Evolutionary conservation across 768 basidiomycete species (phyloP), one percentile per base, ranked within the genome.

Genomic region (Amanita rimosa): DNA sequence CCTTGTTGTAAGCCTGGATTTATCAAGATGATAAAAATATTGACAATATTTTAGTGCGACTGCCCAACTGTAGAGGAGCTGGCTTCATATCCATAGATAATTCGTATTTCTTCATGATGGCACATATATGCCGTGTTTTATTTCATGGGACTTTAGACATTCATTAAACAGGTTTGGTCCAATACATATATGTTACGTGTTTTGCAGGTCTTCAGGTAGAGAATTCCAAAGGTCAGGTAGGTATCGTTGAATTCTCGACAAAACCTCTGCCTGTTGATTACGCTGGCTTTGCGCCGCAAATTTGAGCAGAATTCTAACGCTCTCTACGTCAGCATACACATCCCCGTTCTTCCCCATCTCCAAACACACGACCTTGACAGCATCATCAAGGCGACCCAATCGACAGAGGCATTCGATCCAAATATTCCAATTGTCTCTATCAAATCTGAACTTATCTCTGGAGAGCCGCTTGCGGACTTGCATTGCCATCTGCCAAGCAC

Each of bases 381-480:
- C 93, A 19, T 86, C 83, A 17, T 80, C 74, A 27, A 89, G 55
- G 56, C 70, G 68, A 7, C 78, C 75, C 41, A 79, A 60, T 19
- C 91, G 75, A 57, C 87, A 89, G n/a, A 95, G 72, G 58, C 85
- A 89, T 63, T 96, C 92, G 16, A 96, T 61, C 71, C 81, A 89
- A 0, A 79, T 73, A 50, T 86, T 80, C 87, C 90, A 92, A 57
- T 86, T 84, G 45, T 78, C 75, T 52, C 69, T 56, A 58, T 83
- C 81, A 47, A 85, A 67, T 33, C 53, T 57, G 59, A 74, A 86
- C 19, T 67, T 70, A 40, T 68, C 68, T 45, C 63, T 68, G 24
- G 62, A 62, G 43, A 84, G 68, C 58, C 74, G 77, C 26, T 60
- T 53, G 64, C 78, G 75, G 31, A 87, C 75, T 38, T 72, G 68